Conservation (phyloP, 2,329 filamentous ascomycete genomes). For the Dactylella cylindrospora region DNA sequence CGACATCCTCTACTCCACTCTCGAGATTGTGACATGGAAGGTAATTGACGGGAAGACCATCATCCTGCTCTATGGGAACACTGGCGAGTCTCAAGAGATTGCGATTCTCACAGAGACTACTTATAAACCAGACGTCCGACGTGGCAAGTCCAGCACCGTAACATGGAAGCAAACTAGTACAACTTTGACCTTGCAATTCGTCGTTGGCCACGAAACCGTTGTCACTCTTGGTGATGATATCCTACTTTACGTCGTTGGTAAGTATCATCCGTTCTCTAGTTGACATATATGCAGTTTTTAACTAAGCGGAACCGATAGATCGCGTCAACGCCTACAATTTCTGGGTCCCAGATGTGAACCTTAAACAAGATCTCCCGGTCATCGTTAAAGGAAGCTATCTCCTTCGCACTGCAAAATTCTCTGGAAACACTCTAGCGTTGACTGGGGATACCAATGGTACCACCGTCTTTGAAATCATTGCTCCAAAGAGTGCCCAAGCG, state of each 20-base stretch:
- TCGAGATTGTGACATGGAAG: slow-evolving; percentile 71
- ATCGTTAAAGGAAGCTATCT: slow-evolving; percentile 68
- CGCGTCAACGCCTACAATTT: slow-evolving; percentile 69
- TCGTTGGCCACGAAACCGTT: slow-evolving; percentile 55
- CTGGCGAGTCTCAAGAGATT: slow-evolving; percentile 65
- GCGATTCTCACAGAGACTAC: slow-evolving; percentile 53
- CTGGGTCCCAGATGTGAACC: slow-evolving; percentile 62
- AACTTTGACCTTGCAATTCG: slow-evolving; percentile 49
- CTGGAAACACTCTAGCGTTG: slow-evolving; percentile 62
- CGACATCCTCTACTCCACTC: slow-evolving; percentile 67
- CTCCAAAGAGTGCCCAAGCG: slow-evolving; percentile 57
- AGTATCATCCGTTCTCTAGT: slow-evolving; percentile 49
- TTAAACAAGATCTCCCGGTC: slow-evolving; percentile 51
- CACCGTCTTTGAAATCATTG: slow-evolving; percentile 67
- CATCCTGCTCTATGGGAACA: slow-evolving; percentile 65
- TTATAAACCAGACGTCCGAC: slow-evolving; percentile 51
- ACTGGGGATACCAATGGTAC: slow-evolving; percentile 73
- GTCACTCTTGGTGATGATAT: slow-evolving; percentile 57
- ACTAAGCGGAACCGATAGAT: slow-evolving; percentile 53
- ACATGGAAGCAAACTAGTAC: slow-evolving; percentile 49
- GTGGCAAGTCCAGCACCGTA: slow-evolving; percentile 53
- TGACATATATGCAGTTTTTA: slow-evolving; percentile 29
- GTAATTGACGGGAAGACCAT: slow-evolving; percentile 62
- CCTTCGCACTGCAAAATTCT: slow-evolving; percentile 61
- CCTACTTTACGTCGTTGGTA: slow-evolving; percentile 60